These are phyloP conservation scores for Xylaria intraflava DNA, from an alignment of 495 filamentous ascomycete genomes.

Conservation along the genomic window DNA sequence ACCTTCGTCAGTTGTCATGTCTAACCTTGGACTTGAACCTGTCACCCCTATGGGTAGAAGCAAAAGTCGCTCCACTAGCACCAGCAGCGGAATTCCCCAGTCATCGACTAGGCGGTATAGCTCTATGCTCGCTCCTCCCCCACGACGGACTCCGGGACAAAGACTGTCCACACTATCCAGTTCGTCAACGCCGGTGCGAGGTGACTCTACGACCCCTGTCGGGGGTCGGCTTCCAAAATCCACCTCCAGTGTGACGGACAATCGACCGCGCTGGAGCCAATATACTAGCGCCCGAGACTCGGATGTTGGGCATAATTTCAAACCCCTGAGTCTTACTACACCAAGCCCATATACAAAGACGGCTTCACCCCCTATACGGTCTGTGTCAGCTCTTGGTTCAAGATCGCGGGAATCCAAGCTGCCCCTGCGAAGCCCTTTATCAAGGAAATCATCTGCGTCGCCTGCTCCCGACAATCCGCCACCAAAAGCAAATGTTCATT, in stretches of 20 bases:
- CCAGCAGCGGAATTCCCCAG: constrained; percentile 36
- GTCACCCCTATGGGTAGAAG: constrained; percentile 34
- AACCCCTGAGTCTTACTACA: constrained; percentile 55
- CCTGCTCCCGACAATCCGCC: constrained; percentile 35
- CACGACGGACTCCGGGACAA: constrained; percentile 23
- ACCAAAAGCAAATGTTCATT: constrained; percentile 24
- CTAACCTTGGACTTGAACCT: constrained; percentile 45
- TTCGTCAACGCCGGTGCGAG: constrained; percentile 36
- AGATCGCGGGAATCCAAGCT: constrained; percentile 36
- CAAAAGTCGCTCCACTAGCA: constrained; percentile 36
- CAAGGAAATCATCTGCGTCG: constrained; percentile 34
- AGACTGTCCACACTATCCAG: constrained; percentile 32
- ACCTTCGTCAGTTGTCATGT: constrained; percentile 78
- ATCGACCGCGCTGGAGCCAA: constrained; percentile 73
- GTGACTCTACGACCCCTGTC: constrained; percentile 52
- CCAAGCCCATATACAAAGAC: constrained; percentile 56
- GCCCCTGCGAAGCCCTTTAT: constrained; percentile 42
- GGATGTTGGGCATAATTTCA: constrained; percentile 63
- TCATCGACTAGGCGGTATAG: constrained; percentile 25
- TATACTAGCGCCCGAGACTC: constrained; percentile 65
- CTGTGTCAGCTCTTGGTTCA: constrained; percentile 32
- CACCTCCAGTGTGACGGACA: constrained; percentile 39
- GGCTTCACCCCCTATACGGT: constrained; percentile 26
- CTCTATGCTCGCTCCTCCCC: constrained; percentile 22
- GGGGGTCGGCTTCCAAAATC: constrained; percentile 43